Conservation (phyloP, 306 rosid genomes). For the Vigna unguiculata region DNA sequence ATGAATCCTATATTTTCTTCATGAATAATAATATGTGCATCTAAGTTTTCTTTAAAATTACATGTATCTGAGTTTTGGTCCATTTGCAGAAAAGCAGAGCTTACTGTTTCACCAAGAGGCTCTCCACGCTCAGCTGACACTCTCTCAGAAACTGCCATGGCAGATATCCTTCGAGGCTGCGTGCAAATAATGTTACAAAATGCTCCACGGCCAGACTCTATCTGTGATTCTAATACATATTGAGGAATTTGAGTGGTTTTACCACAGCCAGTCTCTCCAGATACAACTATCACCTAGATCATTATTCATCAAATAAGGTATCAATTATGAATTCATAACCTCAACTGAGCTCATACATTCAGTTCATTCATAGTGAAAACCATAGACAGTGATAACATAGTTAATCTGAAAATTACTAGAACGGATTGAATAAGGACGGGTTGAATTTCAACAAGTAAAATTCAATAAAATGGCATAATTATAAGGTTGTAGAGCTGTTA, state of each 20-base stretch:
- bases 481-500: constrained; percentile 12
- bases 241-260: constrained; percentile 99
- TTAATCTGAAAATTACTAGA: constrained; percentile 6
- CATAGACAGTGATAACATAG: constrained; percentile 6
- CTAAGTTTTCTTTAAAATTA: constrained; percentile 28
- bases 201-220: constrained; percentile 87
- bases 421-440: constrained; percentile 22
- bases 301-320: constrained; percentile 36
- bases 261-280: constrained; percentile 99
- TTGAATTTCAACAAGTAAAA: constrained; percentile 7
- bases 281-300: constrained; percentile 73
- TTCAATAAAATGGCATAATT: constrained; percentile 30
- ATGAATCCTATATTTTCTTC: constrained; percentile 41
- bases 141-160: constrained; percentile 97
- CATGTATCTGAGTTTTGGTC: constrained; percentile 23
- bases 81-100: constrained; percentile 48
- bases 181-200: constrained; percentile 90
- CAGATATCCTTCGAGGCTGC: constrained; percentile 97
- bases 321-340: constrained; percentile 32
- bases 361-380: constrained; percentile 35
- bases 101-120: constrained; percentile 93
- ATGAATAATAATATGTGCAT: constrained; percentile 26
- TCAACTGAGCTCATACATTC: constrained; percentile 21
- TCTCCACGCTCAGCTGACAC: constrained; percentile 95
- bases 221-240: constrained; percentile 89